Evolutionary conservation across 2,329 filamentous ascomycete genomes (phyloP), one percentile per base, ranked within the genome.

Genomic region (Ceratocystis colombiana): DNA sequence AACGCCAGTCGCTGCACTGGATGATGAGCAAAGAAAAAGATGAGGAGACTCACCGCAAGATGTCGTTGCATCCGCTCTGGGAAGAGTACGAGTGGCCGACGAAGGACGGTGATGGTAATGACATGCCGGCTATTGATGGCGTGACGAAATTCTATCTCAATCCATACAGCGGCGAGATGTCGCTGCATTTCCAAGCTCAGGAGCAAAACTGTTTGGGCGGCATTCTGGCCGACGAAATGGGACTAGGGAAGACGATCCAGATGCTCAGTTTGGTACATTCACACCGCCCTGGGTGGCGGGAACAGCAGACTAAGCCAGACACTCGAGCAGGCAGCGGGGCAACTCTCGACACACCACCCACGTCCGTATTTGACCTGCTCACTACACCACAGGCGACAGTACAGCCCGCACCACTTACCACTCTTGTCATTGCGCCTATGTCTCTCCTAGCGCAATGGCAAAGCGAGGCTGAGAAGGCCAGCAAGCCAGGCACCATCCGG

Each of bases 401-500:
- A 2, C 80, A 88, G 61, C 75, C 81, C 64, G 94, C 92, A 1
- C 92, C 91, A 0, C 89, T 88, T 72, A 97, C 94, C 0, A 99
- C 94, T 0, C 78, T 99, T 2, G 93, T 99, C 0, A 83, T 99
- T n/a, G 94, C 94, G 0, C 94, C 94, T 1, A 97, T 96, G 86
- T 97, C 94, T 8, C 79, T 99, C 1, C 81, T 99, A n/a, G 84
- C 93, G 0, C 94, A 99, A 74, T 99, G 94, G 94, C 89, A 96
- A 71, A 96, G 90, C 72, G 94, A 99, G 77, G 90, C 92, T 0
- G 85, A 92, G 71, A 96, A 93, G 72, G 92, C 94, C 0, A 97
- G 93, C 0, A 87, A 87, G 69, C 82, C 88, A 10, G 92, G 91
- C 1, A 89, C 89, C 0, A 77, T 97, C 74, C 95, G 87, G 73